Evolutionary conservation across 2,329 filamentous ascomycete genomes (phyloP), one percentile per base, ranked within the genome.

Genomic region (Colletotrichum horii): DNA sequence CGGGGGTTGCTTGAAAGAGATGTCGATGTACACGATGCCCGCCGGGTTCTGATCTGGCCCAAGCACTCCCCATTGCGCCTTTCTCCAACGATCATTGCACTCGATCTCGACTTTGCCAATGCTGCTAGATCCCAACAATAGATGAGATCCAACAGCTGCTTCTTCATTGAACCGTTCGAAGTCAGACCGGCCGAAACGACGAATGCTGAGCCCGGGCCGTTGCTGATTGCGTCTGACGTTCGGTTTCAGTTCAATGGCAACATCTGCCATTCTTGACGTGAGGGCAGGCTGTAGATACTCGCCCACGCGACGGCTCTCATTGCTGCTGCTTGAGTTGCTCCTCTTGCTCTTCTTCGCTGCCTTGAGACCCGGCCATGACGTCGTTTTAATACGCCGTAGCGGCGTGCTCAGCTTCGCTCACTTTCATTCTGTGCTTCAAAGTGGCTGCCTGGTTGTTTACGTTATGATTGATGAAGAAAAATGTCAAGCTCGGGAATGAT

Each of bases 291-390:
- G 89, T 78, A 88, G 88, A 81, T 89, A 92, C 71, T 93, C 91
- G 82, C 91, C 93, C 74, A 93, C 91, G 78, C 93, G 91, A 56
- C 87, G 91, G 80, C 91, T 93, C 22, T 83, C 88, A 76, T 87
- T 92, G 85, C 89, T 92, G 77, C 88, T 88, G 66, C 88, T 92
- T 36, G 89, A 92, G 24, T 88, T 87, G 80, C 89, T 91, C 84
- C 88, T 91, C n/a, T 85, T 83, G 77, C 84, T 87, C 69, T 80
- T 82, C 79, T 85, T 87, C 77, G 83, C 36, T 43, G 36, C 89
- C 80, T 87, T 90, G 77, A 93, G 84, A 12, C 8, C 84, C 86
- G 36, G 88, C 88, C 55, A 81, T 85, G 7, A 90, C 84, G 6
- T 89, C 86, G 22, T 91, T 86, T 79, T 92, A 91, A 80, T 93